These are phyloP conservation scores for Elongisporangium undulatum DNA, from an alignment of 352 stramenopile species.

Conservation along the genomic window DNA sequence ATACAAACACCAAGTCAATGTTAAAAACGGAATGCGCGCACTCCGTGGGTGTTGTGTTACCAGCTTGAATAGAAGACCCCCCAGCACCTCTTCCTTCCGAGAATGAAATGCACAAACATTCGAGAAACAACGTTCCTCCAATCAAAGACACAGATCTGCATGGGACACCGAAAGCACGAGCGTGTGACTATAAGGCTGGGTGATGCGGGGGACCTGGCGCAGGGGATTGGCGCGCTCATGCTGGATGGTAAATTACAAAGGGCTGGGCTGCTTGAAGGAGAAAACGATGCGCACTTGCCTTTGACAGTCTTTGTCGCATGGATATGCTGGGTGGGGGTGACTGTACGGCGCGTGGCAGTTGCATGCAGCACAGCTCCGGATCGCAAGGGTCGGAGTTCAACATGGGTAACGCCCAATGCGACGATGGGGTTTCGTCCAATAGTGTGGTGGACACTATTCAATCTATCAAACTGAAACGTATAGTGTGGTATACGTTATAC, in stretches of 20 bases:
- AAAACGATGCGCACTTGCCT: neutral
- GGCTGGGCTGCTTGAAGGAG: neutral
- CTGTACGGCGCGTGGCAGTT: neutral
- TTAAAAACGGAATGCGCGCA: neutral
- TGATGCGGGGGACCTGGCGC: neutral
- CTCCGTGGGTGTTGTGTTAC: neutral
- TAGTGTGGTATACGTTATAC: neutral
- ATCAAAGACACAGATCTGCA: neutral
- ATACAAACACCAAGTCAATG: neutral
- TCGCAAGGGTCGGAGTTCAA: neutral
- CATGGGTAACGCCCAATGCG: neutral
- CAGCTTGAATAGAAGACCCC: neutral
- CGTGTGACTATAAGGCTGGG: neutral
- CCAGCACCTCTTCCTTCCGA: neutral
- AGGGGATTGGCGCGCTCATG: neutral
- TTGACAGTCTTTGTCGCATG: neutral
- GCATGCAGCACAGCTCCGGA: neutral
- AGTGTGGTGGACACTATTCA: neutral
- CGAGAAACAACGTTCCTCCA: neutral
- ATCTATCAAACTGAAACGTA: too few species aligned
- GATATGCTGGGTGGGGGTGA: neutral
- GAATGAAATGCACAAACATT: neutral
- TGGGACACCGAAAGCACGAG: neutral
- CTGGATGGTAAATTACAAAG: neutral
- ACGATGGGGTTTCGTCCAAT: neutral